These are phyloP conservation scores for Paracoccidioides lutzii DNA, from an alignment of 2,329 filamentous ascomycete species.

Conservation along the genomic window DNA sequence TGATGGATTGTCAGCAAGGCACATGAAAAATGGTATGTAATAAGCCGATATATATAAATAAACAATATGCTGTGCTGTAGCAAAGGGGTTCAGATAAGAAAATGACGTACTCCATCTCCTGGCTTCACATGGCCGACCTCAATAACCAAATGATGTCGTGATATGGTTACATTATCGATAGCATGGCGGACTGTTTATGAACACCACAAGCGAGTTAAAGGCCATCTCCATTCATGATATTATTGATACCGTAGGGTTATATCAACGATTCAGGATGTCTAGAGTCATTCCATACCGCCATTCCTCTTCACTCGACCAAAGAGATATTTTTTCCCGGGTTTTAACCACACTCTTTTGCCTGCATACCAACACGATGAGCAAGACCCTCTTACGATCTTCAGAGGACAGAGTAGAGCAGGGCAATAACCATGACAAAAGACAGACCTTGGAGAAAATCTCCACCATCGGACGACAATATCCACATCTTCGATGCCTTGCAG, in stretches of 20 bases:
- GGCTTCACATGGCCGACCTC: conserved; percentile 52
- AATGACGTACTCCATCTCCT: conserved; percentile 49
- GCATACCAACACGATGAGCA: conserved; percentile 8
- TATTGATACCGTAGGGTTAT: background rate
- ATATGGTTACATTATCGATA: conserved; percentile 71
- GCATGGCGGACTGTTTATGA: conserved; percentile 46
- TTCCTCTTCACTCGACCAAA: conserved; percentile 62
- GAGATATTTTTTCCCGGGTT: conserved; percentile 71
- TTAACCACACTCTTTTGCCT: conserved; percentile 69
- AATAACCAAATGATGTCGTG: conserved; percentile 74
- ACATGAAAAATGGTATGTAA: no score
- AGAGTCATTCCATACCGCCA: conserved; percentile 10
- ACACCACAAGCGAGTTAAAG: background rate
- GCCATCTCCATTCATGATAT: background rate
- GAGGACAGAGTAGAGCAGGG: no score
- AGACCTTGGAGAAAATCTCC: conserved; percentile 34
- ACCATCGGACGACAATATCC: conserved; percentile 46
- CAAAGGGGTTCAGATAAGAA: background rate
- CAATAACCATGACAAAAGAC: conserved; percentile 35
- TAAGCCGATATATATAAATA: no score
- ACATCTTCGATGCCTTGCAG: conserved; percentile 49
- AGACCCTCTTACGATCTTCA: no score
- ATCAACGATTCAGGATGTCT: background rate
- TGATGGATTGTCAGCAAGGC: conserved; percentile 19
- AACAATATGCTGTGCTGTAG: conserved; percentile 9